Conservation (phyloP, 2,329 filamentous ascomycete species). For the Penicillium sp. region DNA sequence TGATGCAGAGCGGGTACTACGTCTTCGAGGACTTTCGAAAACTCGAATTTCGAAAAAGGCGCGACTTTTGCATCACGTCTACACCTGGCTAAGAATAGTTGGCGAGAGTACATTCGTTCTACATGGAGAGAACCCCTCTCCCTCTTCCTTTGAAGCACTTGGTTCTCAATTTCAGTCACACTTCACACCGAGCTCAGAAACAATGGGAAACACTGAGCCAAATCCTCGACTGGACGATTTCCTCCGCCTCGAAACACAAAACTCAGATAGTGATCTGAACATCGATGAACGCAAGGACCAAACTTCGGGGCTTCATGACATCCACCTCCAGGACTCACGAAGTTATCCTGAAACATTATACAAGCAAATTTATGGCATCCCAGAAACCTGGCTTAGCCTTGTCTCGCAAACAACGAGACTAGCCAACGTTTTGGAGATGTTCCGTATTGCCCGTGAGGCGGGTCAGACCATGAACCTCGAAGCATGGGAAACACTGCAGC, state of each 20-base stretch:
- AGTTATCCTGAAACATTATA: slow-evolving; percentile 38
- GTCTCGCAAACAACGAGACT: slow-evolving; percentile 46
- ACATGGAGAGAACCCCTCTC: slow-evolving; percentile 27
- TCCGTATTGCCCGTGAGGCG: slow-evolving; percentile 20
- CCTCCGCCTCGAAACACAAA: slow-evolving; percentile 35
- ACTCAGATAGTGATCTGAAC: slow-evolving; percentile 40
- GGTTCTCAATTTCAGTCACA: slow-evolving; percentile 7
- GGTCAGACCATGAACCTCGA: slow-evolving; percentile 16
- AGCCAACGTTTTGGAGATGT: slow-evolving; percentile 38
- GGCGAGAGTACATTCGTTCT: slow-evolving; percentile 37
- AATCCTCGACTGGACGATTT: slow-evolving; percentile 41
- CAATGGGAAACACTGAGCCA: slow-evolving; percentile 12
- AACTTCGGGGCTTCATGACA: slow-evolving; percentile 35
- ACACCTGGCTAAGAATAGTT: slow-evolving; percentile 39
- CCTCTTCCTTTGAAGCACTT: slow-evolving; percentile 22
- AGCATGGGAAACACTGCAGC: slow-evolving; percentile 30
- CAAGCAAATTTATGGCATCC: slow-evolving; percentile 44
- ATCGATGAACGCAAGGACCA: slow-evolving; percentile 39
- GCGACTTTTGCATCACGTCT: slow-evolving; percentile 42
- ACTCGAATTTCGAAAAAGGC: slow-evolving; percentile 37
- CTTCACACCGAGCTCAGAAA: slow-evolving; percentile 1
- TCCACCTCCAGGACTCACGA: slow-evolving; percentile 40
- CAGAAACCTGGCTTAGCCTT: slow-evolving; percentile 46
- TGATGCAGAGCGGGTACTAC: slow-evolving; percentile 39
- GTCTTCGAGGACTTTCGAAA: slow-evolving; percentile 37